Evolutionary conservation across 768 basidiomycete species (phyloP), one percentile per base, ranked within the genome.

Genomic region (Tubosaeta brunneosetosa): DNA sequence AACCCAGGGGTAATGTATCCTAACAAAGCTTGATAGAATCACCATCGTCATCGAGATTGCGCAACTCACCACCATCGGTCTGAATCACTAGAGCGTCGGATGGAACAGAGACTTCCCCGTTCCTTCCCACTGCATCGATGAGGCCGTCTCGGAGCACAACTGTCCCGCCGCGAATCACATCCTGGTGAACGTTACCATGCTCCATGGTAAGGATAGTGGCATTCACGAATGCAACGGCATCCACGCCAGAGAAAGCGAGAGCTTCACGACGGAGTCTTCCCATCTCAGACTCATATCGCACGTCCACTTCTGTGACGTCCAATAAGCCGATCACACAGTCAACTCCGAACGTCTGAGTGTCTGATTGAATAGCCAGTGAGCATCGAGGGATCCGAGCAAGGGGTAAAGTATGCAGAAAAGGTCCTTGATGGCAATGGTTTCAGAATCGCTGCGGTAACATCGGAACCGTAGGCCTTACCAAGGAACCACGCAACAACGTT

Each of bases 141-240:
- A 84, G 69, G 12, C 87, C 87, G 34, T 74, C 78, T 37, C 78
- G 73, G 25, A 78, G 68, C 33, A 84, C 63, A 22, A 89, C 56
- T 3, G 80, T 71, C 1, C 80, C 86, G 38, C 78, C 72, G 10
- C 51, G 60, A 34, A 85, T 73, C 4, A 87, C 50, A 61, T 88
- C 86, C 26, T 58, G 53, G 19, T 71, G 63, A 29, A 72, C 52
- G 32, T 79, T 60, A 1, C 81, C 82, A 14, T 78, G 76, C 31
- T 77, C 78, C 85, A 88, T 86, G 0, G 85, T 86, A 50, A 89
- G 65, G 31, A 88, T 61, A 0, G 85, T 88, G 0, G 85, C 86
- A 55, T 89, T 88, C 52, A 71, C 72, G 27, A 89, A 77, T 40
- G 85, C 76, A 25, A 87, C 71, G 9, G 76, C 67, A 55, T 81